Evolutionary conservation across 2,329 filamentous ascomycete genomes (phyloP).

Genomic region (Arthroderma uncinatum): DNA sequence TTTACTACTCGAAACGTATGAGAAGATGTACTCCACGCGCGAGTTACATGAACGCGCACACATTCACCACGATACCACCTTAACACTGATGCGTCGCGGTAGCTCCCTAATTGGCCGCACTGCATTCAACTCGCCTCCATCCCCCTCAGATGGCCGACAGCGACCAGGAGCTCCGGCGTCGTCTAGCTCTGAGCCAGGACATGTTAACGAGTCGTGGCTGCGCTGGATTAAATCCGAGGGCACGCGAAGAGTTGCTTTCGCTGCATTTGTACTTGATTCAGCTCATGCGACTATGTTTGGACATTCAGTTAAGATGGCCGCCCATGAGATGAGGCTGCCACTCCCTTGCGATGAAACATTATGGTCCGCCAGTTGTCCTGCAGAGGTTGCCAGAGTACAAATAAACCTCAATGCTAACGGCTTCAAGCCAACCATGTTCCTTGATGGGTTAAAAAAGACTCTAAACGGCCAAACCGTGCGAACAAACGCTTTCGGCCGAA

Average conservation of each 20-base stretch:
- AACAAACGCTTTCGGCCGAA: slow-evolving; percentile 87
- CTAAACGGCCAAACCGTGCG: slow-evolving; percentile 74
- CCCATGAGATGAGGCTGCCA: slow-evolving; percentile 84
- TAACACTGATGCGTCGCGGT: slow-evolving; percentile 89
- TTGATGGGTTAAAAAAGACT: slow-evolving; percentile 83
- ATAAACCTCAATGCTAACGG: slow-evolving; percentile 68
- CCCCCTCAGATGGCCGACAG: slow-evolving; percentile 51
- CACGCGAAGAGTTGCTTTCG: slow-evolving; percentile 79
- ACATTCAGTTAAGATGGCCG: slow-evolving; percentile 92
- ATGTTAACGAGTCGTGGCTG: slow-evolving; percentile 84
- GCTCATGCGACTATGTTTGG: slow-evolving; percentile 98
- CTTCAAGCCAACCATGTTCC: slow-evolving; percentile 72
- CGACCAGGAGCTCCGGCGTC: slow-evolving; percentile 34
- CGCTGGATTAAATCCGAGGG: slow-evolving; percentile 93
- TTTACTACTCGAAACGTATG: slow-evolving; percentile 79
- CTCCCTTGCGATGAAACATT: slow-evolving; percentile 85
- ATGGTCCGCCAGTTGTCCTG: slow-evolving; percentile 81
- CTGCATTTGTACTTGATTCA: slow-evolving; percentile 88
- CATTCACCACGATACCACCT: slow-evolving; percentile 90
- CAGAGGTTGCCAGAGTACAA: slow-evolving; percentile 76
- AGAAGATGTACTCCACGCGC: slow-evolving; percentile 95
- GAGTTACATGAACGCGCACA: slow-evolving; percentile 88
- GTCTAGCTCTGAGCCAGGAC: slow-evolving; percentile 45
- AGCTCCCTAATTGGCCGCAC: slow-evolving; percentile 81
- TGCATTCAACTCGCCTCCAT: slow-evolving; percentile 71